These are phyloP conservation scores for Chiua sp. DNA, from an alignment of 1,284 basidiomycete species.

Conservation along the genomic window DNA sequence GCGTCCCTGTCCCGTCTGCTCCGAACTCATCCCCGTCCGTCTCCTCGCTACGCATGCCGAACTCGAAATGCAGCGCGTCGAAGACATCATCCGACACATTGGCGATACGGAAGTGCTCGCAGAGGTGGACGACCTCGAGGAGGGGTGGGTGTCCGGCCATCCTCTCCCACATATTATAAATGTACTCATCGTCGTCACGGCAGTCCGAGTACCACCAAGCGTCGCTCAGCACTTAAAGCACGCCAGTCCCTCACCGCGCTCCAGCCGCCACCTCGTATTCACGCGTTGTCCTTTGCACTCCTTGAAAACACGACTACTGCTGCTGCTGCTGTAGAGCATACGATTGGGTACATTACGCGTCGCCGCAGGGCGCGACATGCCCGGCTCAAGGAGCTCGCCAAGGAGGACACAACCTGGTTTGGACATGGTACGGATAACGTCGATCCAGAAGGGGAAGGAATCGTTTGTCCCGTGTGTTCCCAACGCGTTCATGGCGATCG, in stretches of 20 bases:
- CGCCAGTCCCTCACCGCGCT: slow-evolving; percentile 54
- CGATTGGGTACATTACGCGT: slow-evolving; percentile 61
- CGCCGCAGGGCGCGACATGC: slow-evolving; percentile 67
- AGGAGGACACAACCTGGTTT: slow-evolving; percentile 51
- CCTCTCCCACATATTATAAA: background rate
- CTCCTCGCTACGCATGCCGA: slow-evolving; percentile 64
- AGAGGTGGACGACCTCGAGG: slow-evolving; percentile 49
- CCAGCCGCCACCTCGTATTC: slow-evolving; percentile 27
- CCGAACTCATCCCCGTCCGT: slow-evolving; percentile 71
- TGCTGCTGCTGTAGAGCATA: slow-evolving; percentile 54
- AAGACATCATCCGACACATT: slow-evolving; percentile 65
- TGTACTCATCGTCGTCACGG: slow-evolving; percentile 15
- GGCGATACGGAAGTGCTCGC: slow-evolving; percentile 55
- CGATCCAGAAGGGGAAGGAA: slow-evolving; percentile 39
- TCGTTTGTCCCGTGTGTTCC: slow-evolving; percentile 71
- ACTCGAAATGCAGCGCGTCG: slow-evolving; percentile 68
- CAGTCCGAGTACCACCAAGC: slow-evolving; percentile 48
- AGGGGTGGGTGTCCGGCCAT: slow-evolving; percentile 41
- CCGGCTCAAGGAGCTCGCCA: slow-evolving; percentile 66
- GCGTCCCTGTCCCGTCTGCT: slow-evolving; percentile 71
- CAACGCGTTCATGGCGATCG: slow-evolving; percentile 61
- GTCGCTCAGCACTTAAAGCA: slow-evolving; percentile 69
- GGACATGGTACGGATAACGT: slow-evolving; percentile 13
- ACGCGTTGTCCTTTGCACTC: slow-evolving; percentile 2
- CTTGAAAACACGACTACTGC: slow-evolving; percentile 28